These are phyloP conservation scores for Solanum megistacrolobum DNA, from an alignment of 257 asterid genomes.

Conservation along the genomic window DNA sequence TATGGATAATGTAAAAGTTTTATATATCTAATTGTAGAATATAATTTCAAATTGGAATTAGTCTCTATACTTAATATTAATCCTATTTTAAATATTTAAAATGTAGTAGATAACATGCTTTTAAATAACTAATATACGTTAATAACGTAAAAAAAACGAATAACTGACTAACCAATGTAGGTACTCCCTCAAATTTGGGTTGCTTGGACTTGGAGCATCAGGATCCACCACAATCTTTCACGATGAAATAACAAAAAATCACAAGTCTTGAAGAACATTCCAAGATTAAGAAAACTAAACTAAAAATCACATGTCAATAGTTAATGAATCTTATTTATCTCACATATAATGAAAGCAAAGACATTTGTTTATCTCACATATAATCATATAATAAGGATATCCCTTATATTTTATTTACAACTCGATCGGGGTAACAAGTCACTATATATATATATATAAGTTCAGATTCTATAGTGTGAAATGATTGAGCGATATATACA, in stretches of 20 bases:
- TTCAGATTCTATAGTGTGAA: not conserved
- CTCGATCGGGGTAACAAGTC: not conserved
- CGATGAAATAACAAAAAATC: not conserved
- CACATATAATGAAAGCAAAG: not conserved
- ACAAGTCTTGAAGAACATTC: not conserved
- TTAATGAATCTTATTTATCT: not conserved
- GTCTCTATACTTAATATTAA: not conserved
- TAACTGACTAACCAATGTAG: not conserved
- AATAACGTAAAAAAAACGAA: not conserved
- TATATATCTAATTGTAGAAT: too few relatives aligned
- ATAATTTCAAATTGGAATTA: not conserved
- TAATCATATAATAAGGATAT: not conserved
- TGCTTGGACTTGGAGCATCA: not conserved
- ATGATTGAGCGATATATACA: not conserved
- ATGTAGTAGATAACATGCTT: not conserved
- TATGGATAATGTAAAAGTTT: not conserved
- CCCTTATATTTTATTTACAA: not conserved
- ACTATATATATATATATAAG: not conserved
- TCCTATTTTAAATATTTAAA: not conserved
- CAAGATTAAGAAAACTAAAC: not conserved
- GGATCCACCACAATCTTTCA: constrained; percentile 27
- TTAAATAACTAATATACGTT: not conserved
- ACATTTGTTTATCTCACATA: not conserved
- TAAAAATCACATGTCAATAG: not conserved
- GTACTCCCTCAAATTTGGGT: not conserved